Base-by-base conservation (phyloP, 306 rosid genomes). In the Cercis canadensis region DNA sequence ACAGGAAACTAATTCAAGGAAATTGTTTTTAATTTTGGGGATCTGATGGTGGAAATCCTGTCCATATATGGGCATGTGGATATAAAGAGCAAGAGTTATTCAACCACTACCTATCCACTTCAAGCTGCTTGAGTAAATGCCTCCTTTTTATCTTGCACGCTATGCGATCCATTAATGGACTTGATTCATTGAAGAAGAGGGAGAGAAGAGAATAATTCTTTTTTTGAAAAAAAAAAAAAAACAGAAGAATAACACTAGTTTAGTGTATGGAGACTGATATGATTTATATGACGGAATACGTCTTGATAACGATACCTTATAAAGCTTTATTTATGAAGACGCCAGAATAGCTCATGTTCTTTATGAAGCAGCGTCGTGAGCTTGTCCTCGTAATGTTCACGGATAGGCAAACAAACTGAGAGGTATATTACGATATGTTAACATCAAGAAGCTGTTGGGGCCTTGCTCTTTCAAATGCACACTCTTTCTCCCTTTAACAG, bases 161-260 rank as follows among this genome's bases (percentile, higher is more conserved):
- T 58, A 73, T 57, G 65, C 69, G 53, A 67, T 77, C 76, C 82
- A 58, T 47, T 51, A 41, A 67, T 55, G 81, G 90, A 80, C 81
- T 83, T 72, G 76, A 75, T 85, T 77, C 86, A 62, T 64, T 74
- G 79, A 72, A 79, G 56, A 64, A 39, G 39, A n/a, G n/a, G n/a
- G n/a, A n/a, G n/a, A n/a, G n/a, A n/a, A n/a, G 11, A 65, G 19
- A 41, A 9, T 67, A 8, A 18, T 24, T n/a, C n/a, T n/a, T n/a
- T n/a, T n/a, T 1, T 14, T 12, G 18, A 31, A 55, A 4, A 5
- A 5, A 37, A 11, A 65, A 15, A 8, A 45, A 54, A 12, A 80
- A 63, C 12, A 52, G 29, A 65, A 66, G 65, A 70, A 54, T 44
- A 31, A 34, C 64, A 62, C 67, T 37, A 34, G 76, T 60, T 17